Percentiles rank a stretch among this genome's conserved stretches.
Evolutionary conservation across 768 basidiomycete genomes (phyloP).

Genomic region (Podaxis sp.): DNA sequence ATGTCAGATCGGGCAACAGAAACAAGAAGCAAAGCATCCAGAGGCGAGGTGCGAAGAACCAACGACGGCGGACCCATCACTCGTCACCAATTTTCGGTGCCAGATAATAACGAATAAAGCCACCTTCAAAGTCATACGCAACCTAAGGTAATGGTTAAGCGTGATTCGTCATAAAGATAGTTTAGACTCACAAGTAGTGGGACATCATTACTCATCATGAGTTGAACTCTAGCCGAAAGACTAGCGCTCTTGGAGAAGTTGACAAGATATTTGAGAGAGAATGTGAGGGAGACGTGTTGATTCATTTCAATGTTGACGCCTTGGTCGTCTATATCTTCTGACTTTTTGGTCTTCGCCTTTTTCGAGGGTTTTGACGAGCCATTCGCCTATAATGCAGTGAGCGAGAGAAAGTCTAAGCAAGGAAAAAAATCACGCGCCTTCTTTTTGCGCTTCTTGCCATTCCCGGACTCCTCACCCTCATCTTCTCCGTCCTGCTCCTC

Average conservation of each 20-base stretch:
- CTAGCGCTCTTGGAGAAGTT: conserved; percentile 92
- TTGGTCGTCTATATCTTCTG: conserved; percentile 47
- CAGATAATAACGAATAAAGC: conserved; percentile 21
- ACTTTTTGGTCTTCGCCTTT: conserved; percentile 55
- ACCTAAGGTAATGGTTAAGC: conserved; percentile 11
- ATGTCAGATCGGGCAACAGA: not conserved
- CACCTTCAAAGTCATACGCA: conserved; percentile 19
- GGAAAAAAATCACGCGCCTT: conserved; percentile 39
- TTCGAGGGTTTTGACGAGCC: conserved; percentile 42
- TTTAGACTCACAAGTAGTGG: conserved; percentile 69
- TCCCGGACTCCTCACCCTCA: conserved; percentile 46
- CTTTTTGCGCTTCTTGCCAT: conserved; percentile 73
- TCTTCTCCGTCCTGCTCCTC: conserved; percentile 54
- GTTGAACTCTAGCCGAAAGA: conserved; percentile 68
- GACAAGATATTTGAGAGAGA: conserved; percentile 95
- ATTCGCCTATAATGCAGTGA: conserved; percentile 27
- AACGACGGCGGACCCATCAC: not conserved
- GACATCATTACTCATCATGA: conserved; percentile 92
- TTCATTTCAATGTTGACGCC: conserved; percentile 84
- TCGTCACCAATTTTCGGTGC: conserved; percentile 22
- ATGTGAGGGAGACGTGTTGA: conserved; percentile 87
- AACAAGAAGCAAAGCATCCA: not conserved
- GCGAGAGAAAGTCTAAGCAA: conserved; percentile 6
- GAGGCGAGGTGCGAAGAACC: not conserved
- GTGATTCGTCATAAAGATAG: not conserved